Percentiles rank a stretch among this genome's conserved stretches.
Evolutionary conservation across 441 rosid genomes (phyloP).

Genomic region (Kokia cookei): DNA sequence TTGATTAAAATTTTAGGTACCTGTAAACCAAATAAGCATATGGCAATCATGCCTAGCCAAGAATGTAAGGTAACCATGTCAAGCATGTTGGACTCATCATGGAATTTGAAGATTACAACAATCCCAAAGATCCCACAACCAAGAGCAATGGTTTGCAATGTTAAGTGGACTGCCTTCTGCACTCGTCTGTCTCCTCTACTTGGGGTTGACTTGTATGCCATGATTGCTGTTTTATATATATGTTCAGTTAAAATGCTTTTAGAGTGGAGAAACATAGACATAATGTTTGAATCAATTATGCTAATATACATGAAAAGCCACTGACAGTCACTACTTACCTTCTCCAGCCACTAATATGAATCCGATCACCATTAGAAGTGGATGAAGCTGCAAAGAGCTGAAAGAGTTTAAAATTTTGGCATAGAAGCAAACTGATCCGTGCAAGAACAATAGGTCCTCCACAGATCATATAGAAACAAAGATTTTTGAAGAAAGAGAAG

Average conservation of each 20-base stretch:
- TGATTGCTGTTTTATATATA: slow-evolving; percentile 32
- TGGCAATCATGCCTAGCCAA: slow-evolving; percentile 53
- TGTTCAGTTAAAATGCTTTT: background rate
- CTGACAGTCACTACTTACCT: slow-evolving; percentile 21
- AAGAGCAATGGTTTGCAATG: slow-evolving; percentile 34
- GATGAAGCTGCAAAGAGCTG: slow-evolving; percentile 35
- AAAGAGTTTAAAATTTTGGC: background rate
- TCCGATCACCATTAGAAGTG: slow-evolving; percentile 49
- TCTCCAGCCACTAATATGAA: slow-evolving; percentile 45
- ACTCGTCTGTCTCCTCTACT: slow-evolving; percentile 15
- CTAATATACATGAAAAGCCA: background rate
- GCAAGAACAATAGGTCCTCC: background rate
- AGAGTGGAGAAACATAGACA: too few species aligned
- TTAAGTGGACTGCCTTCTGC: slow-evolving; percentile 25
- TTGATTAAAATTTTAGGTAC: slow-evolving; percentile 4
- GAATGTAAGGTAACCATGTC: slow-evolving; percentile 39
- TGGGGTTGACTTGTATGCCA: slow-evolving; percentile 45
- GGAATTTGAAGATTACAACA: slow-evolving; percentile 33
- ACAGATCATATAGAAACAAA: background rate
- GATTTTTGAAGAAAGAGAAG: background rate
- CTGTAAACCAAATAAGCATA: slow-evolving; percentile 46
- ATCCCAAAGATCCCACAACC: slow-evolving; percentile 35
- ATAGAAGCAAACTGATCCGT: background rate
- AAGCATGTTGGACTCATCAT: slow-evolving; percentile 15
- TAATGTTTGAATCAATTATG: too few species aligned